Base-by-base conservation (phyloP, 2,329 filamentous ascomycete species). In the Alternaria panax region DNA sequence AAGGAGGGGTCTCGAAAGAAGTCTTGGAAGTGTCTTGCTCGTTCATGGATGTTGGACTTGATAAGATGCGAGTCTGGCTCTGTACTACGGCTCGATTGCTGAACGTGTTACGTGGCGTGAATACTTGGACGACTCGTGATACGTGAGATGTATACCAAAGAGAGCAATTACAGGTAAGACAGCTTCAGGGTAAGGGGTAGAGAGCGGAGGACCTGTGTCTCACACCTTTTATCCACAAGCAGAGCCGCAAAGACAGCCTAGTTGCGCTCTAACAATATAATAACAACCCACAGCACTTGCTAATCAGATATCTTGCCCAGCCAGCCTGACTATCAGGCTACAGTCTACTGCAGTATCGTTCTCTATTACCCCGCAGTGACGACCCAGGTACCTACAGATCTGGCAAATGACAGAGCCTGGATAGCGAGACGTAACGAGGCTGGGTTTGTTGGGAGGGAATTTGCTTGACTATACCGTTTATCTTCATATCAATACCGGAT, bases 1-100 rank as follows among this genome's bases (percentile, higher is more conserved):
- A 47, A 16, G 64, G 42, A 36, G 46, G 42, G n/a, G 53, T 63
- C 7, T 45, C 51, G 14, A 59, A 47, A 20, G 63, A 61, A 14
- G 48, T 45, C 18, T 56, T 57, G 11, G 60, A 61, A 40, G 27
- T 66, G 11, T 56, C 56, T 54, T 65, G 63, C 6, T 65, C 46
- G 62, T 63, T 69, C 72, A 74, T 74, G 51, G 54, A 56, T 43
- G 42, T 45, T 18, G 14, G n/a, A 25, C 30, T 22, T 40, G 4
- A 36, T 18, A 4, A 12, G 18, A n/a, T 32, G 36, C 20, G 20
- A 30, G 34, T 18, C 41, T 59, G 24, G 24, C 30, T 56, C 12
- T 51, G n/a, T 45, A 27, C 43, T 53, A 50, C 34, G 14, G 11
- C 18, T 16, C 24, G 27, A 42, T 12, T 24, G 27, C 20, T 56